Percentiles rank a stretch among this genome's conserved stretches.
phyloP scores from a whole-genome alignment of 805 yeast species.

The Candida andamanensis region DNA sequence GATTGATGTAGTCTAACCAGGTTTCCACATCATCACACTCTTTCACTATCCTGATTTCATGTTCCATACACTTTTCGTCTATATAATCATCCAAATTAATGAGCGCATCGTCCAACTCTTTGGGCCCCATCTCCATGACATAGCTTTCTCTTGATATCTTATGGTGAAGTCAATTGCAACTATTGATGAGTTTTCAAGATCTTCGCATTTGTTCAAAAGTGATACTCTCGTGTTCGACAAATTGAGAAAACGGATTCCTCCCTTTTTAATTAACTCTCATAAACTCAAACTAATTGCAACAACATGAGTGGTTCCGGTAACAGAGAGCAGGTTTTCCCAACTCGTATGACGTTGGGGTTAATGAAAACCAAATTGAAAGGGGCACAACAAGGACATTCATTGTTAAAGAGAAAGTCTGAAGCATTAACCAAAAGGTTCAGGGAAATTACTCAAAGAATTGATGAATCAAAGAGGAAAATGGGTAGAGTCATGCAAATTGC shows the following conservation, averaged over 20 bases:
- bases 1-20: slow-evolving; percentile 43
- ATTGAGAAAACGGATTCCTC: too few species aligned
- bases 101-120: too few species aligned
- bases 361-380: slow-evolving; percentile 97
- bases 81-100: too few species aligned
- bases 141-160: too few species aligned
- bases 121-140: too few species aligned
- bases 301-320: slow-evolving; percentile 63
- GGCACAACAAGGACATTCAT: slow-evolving; percentile 92
- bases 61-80: too few species aligned
- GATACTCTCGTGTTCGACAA: too few species aligned
- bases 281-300: too few species aligned
- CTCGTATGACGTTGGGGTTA: slow-evolving; percentile 92
- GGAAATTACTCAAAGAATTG: slow-evolving; percentile 90
- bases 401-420: slow-evolving; percentile 91
- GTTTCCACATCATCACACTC: slow-evolving; percentile 25
- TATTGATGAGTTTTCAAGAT: too few species aligned
- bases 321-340: slow-evolving; percentile 95
- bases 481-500: slow-evolving; percentile 98
- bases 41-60: slow-evolving; percentile 31
- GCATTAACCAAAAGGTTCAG: slow-evolving; percentile 95
- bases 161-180: too few species aligned
- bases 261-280: too few species aligned
- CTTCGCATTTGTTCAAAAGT: too few species aligned
- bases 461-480: slow-evolving; percentile 94